Evolutionary conservation across 2,329 filamentous ascomycete genomes (phyloP), one percentile per base, ranked within the genome.

Genomic region (Paramyrothecium sp.): DNA sequence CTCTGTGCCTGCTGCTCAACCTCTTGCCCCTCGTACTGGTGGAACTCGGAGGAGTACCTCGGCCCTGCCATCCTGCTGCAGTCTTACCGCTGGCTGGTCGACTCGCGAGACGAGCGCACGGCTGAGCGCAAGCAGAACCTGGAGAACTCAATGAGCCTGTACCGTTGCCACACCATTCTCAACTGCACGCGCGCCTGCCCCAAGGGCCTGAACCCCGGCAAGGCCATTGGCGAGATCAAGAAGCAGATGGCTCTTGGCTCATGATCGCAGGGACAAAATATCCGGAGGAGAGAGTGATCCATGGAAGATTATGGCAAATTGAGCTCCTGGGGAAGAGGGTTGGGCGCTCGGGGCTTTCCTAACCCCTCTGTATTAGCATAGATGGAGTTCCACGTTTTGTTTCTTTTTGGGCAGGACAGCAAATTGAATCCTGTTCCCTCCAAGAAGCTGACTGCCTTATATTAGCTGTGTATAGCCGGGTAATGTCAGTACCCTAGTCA

Each of bases 11-110:
- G 95, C 88, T 99, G 95, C 88, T 95, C 91, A 65, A 99, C 95
- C 21, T 97, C 94, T 51, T 99, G 95, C 84, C 95, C 95, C n/a
- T 97, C 92, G 19, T 99, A 99, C 85, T 99, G 95, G 95, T 99
- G 95, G 95, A 99, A 99, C 83, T 88, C 89, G 67, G 93, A 98
- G 80, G 93, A 98, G 78, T 99, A 99, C 81, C 91, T 99, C 53
- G 95, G 95, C 62, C 95, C 95, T 59, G 95, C 95, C 65, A 91
- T 99, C 60, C 89, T 99, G 54, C 87, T 99, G 65, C 95, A 99
- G 81, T 97, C 92, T 10, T 99, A 98, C 87, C 88, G 94, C 73
- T 99, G 95, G 95, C 84, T 99, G 65, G 90, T 89, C 71, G 95
- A 99, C 76, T 96, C 91, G 48, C 89, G 95, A 77, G 95, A 99